These are phyloP conservation scores for Triticum turgidum DNA, from an alignment of 176 grass and related monocot species.

Conservation along the genomic window DNA sequence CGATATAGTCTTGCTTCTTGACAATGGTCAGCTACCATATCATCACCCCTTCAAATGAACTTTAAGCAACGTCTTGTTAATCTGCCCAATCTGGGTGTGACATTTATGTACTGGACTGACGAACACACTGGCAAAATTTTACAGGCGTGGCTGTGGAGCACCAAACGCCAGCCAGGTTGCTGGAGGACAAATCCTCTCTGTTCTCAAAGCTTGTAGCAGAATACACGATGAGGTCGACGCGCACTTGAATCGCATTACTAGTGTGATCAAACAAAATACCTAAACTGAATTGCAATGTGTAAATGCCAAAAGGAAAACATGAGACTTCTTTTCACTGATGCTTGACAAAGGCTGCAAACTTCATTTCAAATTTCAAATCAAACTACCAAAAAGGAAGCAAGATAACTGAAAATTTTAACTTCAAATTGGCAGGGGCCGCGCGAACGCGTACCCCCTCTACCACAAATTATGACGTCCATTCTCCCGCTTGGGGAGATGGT, in stretches of 20 bases:
- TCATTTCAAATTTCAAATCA: no score
- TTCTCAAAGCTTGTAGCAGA: constrained; percentile 81
- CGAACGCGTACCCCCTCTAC: constrained; percentile 41
- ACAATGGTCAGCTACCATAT: constrained; percentile 46
- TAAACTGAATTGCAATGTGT: background rate
- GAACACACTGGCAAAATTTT: background rate
- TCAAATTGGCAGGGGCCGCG: constrained; percentile 23
- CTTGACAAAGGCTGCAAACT: no score
- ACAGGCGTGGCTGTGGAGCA: constrained; percentile 64
- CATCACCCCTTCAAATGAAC: background rate
- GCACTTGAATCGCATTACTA: background rate
- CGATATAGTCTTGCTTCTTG: constrained; percentile 74
- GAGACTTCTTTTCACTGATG: no score
- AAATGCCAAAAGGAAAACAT: no score
- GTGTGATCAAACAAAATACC: background rate
- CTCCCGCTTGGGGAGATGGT: constrained; percentile 52
- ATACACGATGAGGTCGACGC: constrained; percentile 61
- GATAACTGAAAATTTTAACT: background rate
- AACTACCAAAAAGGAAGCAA: background rate
- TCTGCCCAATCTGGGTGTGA: background rate
- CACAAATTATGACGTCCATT: constrained; percentile 61
- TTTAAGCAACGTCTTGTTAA: background rate
- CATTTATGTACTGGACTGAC: background rate
- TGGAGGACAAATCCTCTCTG: constrained; percentile 62
- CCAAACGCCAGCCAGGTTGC: constrained; percentile 54